Conservation (phyloP, 1,284 basidiomycete genomes). For the Exobasidium cylindrosporum region DNA sequence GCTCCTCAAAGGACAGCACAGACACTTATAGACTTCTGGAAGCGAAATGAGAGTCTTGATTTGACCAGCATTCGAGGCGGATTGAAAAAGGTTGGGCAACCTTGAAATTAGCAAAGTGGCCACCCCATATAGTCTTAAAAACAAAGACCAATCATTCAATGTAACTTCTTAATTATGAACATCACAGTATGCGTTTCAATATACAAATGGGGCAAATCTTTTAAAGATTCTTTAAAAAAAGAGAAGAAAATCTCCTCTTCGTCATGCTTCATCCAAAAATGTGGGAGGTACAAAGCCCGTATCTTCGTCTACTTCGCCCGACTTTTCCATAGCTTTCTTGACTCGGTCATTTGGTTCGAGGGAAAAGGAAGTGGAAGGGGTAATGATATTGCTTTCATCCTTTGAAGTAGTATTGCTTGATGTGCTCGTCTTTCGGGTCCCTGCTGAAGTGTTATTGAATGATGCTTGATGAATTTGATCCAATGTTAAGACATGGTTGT, state of each 20-base stretch:
- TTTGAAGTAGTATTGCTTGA: neutral
- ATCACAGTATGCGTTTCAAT: too few species aligned
- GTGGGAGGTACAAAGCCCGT: constrained; percentile 14
- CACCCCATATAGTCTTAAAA: too few species aligned
- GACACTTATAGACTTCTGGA: constrained; percentile 83
- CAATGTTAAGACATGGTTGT: constrained; percentile 10
- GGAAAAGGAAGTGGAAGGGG: neutral
- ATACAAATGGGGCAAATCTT: too few species aligned
- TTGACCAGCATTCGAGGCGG: neutral
- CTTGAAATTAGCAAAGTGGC: too few species aligned
- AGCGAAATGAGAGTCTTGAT: constrained; percentile 68
- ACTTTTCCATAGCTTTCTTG: constrained; percentile 10
- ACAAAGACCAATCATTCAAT: too few species aligned
- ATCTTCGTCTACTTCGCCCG: constrained; percentile 12
- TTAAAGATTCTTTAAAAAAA: too few species aligned
- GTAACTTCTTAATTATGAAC: too few species aligned
- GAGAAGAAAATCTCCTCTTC: too few species aligned
- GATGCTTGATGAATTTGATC: neutral
- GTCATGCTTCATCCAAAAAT: too few species aligned
- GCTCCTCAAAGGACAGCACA: constrained; percentile 75
- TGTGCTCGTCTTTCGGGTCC: neutral
- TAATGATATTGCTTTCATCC: neutral
- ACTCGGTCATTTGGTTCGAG: constrained; percentile 7
- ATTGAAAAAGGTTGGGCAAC: neutral
- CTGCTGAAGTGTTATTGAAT: neutral